A percentile compares a stretch with the other conserved stretches of the same genome.
phyloP scores from a whole-genome alignment of 2,329 filamentous ascomycete species.

The Neurospora sp. region DNA sequence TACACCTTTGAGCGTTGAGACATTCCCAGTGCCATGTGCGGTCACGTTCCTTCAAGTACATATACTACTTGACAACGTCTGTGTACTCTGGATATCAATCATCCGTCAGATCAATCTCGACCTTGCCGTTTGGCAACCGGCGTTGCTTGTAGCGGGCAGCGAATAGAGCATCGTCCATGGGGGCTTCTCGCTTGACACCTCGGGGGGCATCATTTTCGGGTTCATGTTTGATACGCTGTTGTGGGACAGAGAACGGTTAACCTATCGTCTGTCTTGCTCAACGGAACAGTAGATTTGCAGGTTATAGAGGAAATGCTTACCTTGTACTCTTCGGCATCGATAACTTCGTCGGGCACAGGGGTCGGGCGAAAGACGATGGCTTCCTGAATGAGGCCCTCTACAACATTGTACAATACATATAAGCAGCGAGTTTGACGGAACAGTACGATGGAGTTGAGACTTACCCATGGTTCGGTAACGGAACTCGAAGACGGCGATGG shows the following conservation, averaged over 20 bases:
- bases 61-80: not conserved
- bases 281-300: not conserved
- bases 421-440: not conserved
- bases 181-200: not conserved
- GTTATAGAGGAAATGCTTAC: not conserved
- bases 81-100: not conserved
- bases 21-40: not conserved
- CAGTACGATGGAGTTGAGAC: not conserved
- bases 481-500: slow-evolving; percentile 5
- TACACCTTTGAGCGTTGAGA: not conserved
- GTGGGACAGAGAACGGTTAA: not conserved
- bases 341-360: not conserved
- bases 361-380: not conserved
- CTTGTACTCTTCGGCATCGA: not conserved
- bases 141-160: not conserved
- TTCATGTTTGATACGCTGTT: not conserved
- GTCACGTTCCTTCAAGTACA: not conserved
- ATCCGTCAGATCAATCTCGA: slow-evolving; percentile 1
- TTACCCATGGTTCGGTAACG: slow-evolving; percentile 1
- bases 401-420: not conserved
- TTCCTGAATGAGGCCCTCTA: not conserved
- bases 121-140: not conserved
- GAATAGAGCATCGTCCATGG: not conserved
- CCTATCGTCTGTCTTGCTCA: not conserved
- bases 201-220: not conserved